These are phyloP conservation scores for Aspergillus vadensis DNA, from an alignment of 2,329 filamentous ascomycete genomes.

Conservation along the genomic window DNA sequence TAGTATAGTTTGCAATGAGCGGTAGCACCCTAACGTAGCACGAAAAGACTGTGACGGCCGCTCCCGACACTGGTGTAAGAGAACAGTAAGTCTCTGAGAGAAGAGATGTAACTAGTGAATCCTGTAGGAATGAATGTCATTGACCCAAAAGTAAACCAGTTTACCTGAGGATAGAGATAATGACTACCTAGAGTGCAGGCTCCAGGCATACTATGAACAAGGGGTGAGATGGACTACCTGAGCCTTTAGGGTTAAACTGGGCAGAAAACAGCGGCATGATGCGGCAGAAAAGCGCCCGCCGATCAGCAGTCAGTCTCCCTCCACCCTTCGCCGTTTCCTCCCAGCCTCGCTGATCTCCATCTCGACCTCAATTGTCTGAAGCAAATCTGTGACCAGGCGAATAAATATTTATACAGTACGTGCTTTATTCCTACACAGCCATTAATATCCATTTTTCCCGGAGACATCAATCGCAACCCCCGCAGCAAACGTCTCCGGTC, in stretches of 20 bases:
- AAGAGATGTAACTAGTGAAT: no score
- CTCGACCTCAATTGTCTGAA: not conserved
- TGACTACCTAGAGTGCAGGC: no score
- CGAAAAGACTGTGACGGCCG: no score
- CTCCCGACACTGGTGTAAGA: no score
- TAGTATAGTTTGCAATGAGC: no score
- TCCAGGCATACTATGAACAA: no score
- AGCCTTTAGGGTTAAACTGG: conserved; percentile 3
- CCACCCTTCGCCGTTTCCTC: not conserved
- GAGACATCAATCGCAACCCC: not conserved
- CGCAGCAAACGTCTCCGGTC: not conserved
- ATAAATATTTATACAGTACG: conserved; percentile 38
- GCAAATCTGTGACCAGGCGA: not conserved
- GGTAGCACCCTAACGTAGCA: no score
- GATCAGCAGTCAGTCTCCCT: conserved; percentile 1
- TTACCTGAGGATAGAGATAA: no score
- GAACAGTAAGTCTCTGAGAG: no score
- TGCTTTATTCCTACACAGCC: conserved; percentile 8
- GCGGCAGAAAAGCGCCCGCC: conserved; percentile 10
- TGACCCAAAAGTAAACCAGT: accelerated
- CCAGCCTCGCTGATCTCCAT: not conserved
- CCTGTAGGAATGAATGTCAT: no score
- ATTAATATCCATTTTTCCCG: not conserved
- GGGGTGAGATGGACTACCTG: not conserved
- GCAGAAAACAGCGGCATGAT: conserved; percentile 15